Base-by-base conservation (phyloP, 208 protist species). In the Tetramitus jugosus region DNA sequence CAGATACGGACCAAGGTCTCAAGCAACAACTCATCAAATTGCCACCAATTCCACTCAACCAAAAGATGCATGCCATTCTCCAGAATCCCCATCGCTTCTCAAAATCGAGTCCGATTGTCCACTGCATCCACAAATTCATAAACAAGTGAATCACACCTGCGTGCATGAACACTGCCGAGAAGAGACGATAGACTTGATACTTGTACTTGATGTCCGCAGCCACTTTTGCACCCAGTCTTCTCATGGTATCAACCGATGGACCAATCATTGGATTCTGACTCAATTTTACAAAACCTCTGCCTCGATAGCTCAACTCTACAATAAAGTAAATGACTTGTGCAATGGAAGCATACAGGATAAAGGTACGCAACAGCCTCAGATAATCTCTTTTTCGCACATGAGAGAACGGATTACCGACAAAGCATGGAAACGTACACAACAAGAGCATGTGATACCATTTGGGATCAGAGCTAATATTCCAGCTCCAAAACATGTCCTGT, bases 261-360 rank as follows among this genome's bases (percentile, higher is more conserved):
- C 67, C 67, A 23, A 74, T 39, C 2, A 31, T 29, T n/a, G 67
- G 17, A 53, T 74, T 74, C 39, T 37, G 17, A 26, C n/a, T 3
- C 35, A 33, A 31, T 31, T 7, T 4, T 23, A 26, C n/a, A 62
- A 62, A 62, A 10, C 56, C 67, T 37, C 26, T 33, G 6, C 23
- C 42, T 10, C 35, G 35, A 68, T 43, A 31, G 1, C 4, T 46
- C 6, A 74, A 8, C 26, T 45, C 42, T 20, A 74, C 67, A 74
- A 74, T 74, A 53, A 74, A 74, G n/a, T 74, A 74, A 39, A 74
- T 53, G 23, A 74, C 23, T 53, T 74, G 42, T 14, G 53, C 7
- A 14, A 74, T 74, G 2, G 67, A 74, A 52, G 53, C 37, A 39
- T 42, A 74, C 33, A 74, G 53, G 29, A 43, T 29, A 20, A 74